phyloP scores from a whole-genome alignment of 345 rosid genomes.

The Dimocarpus longan region DNA sequence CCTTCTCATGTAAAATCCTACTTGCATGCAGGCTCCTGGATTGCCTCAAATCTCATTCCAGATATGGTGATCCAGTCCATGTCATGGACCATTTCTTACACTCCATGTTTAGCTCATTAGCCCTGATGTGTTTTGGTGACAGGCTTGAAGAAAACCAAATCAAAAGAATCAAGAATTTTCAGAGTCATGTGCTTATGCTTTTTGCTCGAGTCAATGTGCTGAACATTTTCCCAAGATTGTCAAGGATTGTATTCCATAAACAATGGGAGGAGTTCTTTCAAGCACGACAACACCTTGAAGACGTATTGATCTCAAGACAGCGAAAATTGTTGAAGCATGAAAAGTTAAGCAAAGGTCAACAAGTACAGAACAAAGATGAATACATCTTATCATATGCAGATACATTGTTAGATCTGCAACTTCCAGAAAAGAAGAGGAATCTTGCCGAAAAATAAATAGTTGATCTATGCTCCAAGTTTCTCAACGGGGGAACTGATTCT shows the following conservation, averaged over 20 bases:
- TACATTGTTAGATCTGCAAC: neutral
- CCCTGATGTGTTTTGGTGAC: neutral
- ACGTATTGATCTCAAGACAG: neutral
- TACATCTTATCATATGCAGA: neutral
- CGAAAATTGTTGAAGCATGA: neutral
- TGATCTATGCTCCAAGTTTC: neutral
- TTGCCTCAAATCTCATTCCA: neutral
- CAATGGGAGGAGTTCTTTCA: neutral
- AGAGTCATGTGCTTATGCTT: neutral
- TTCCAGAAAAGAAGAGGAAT: neutral
- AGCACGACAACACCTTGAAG: neutral
- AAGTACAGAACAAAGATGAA: neutral
- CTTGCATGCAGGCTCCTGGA: neutral
- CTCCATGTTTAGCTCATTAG: neutral
- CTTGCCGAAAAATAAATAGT: neutral
- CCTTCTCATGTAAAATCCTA: constrained; percentile 2
- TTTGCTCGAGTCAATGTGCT: neutral
- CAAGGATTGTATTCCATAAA: neutral
- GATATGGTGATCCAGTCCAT: neutral
- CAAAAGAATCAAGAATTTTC: neutral
- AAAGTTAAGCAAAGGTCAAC: neutral
- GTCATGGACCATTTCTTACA: neutral
- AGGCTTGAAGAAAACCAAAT: neutral
- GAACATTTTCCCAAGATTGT: neutral
- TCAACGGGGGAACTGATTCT: neutral